phyloP scores from a whole-genome alignment of 495 filamentous ascomycete genomes.

The Podospora pseudocomata region DNA sequence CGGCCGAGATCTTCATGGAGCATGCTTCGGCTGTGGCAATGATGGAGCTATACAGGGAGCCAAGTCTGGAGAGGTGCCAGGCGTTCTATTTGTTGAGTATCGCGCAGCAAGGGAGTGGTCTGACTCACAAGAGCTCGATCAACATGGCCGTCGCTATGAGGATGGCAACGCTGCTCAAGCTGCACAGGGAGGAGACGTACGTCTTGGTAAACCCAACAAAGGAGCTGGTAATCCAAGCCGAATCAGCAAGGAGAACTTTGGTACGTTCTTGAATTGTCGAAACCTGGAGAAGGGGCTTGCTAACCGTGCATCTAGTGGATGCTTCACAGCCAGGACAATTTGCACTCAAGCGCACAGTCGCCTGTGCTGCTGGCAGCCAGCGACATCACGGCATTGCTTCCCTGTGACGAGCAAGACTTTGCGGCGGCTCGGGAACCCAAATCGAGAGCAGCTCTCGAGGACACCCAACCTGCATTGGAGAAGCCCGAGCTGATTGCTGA shows the following conservation, averaged over 20 bases:
- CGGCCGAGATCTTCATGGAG: slow-evolving; percentile 48
- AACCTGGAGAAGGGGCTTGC: slow-evolving; percentile 8
- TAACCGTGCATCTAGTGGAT: slow-evolving; percentile 38
- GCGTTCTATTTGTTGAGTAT: slow-evolving; percentile 52
- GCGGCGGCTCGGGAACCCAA: slow-evolving; percentile 39
- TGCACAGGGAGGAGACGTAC: slow-evolving; percentile 53
- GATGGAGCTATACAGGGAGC: slow-evolving; percentile 46
- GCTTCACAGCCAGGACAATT: slow-evolving; percentile 51
- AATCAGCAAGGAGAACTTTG: slow-evolving; percentile 47
- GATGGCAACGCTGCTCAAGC: slow-evolving; percentile 48
- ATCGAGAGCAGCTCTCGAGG: slow-evolving; percentile 49
- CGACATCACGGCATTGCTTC: slow-evolving; percentile 50
- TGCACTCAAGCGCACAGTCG: slow-evolving; percentile 46
- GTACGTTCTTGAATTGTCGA: slow-evolving; percentile 27
- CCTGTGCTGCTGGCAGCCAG: slow-evolving; percentile 44
- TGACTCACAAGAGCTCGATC: slow-evolving; percentile 47
- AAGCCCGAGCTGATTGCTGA: slow-evolving; percentile 41
- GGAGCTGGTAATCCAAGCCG: slow-evolving; percentile 41
- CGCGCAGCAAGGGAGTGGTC: slow-evolving; percentile 48
- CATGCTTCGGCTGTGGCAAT: slow-evolving; percentile 43
- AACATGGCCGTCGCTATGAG: slow-evolving; percentile 51
- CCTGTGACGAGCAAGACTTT: slow-evolving; percentile 47
- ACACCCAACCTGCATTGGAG: slow-evolving; percentile 43
- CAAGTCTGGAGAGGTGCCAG: slow-evolving; percentile 49
- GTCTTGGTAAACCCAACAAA: slow-evolving; percentile 32